Base-by-base conservation (phyloP, 345 rosid genomes). In the Excoecaria agallocha region DNA sequence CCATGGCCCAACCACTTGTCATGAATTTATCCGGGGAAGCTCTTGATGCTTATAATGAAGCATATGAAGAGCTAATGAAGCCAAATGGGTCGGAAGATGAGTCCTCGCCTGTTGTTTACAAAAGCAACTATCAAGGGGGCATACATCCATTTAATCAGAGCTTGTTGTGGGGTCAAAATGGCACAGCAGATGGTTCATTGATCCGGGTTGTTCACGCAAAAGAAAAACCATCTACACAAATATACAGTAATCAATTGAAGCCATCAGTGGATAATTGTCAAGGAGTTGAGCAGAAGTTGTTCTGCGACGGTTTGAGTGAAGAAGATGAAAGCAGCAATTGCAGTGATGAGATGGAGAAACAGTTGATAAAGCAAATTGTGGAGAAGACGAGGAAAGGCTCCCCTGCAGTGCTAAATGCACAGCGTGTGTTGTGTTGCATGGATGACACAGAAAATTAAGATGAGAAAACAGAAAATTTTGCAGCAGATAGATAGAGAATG, bases 301-400 rank as follows among this genome's bases (percentile, higher is more conserved):
- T 84, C 56, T 80, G 81, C 74, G 71, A 77, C 61, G 80, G 77
- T 19, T 68, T 70, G 12, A 84, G 80, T 22, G 92, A 85, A 63
- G 92, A 85, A 63, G 87, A 87, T 25, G 89, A 88, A 68, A 74
- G 73, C 65, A 86, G 90, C 12, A 85, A 86, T 58, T 77, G 72
- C 20, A 88, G 85, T 65, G 90, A 76, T 68, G 95, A 89, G 74
- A 80, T 84, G 79, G 92, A 88, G 87, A 87, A 84, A 84, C 84
- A 80, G 66, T 70, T 94, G 79, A 94, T 94, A 69, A 83, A 89
- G 80, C 95, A 91, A 78, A 88, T 92, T 77, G 89, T 92, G 66
- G 97, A 94, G 86, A 87, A 87, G 81, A 87, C 90, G 68, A 94
- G 84, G 85, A 87, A 84, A 85, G 95, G 95, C 24, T 86, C 91